phyloP scores from a whole-genome alignment of 352 stramenopile species.

The Phytophthora pinifolia region DNA sequence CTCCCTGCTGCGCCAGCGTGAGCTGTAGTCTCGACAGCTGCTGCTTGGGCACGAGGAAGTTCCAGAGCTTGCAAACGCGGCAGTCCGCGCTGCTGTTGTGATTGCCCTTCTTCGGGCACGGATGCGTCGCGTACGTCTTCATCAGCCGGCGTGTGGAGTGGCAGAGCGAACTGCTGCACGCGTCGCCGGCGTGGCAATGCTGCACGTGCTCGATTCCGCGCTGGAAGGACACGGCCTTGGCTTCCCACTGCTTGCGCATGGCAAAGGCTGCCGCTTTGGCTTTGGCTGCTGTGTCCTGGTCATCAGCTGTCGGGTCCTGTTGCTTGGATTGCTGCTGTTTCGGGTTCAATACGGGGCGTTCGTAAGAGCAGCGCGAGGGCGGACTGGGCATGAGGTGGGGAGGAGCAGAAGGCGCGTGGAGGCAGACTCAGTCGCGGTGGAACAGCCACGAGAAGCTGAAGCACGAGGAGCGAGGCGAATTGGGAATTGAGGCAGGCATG shows the following conservation, averaged over 20 bases:
- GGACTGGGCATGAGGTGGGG: slow-evolving; percentile 24
- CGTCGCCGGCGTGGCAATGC: slow-evolving; percentile 47
- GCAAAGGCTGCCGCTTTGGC: slow-evolving; percentile 29
- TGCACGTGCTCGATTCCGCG: slow-evolving; percentile 67
- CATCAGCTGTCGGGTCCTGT: slow-evolving; percentile 18
- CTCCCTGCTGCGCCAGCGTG: slow-evolving; percentile 16
- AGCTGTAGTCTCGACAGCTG: slow-evolving; percentile 15
- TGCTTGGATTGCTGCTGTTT: slow-evolving; percentile 20
- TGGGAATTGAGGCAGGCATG: slow-evolving; percentile 12
- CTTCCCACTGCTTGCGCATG: slow-evolving; percentile 58
- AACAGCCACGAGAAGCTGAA: slow-evolving; percentile 8
- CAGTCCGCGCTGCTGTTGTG: slow-evolving; percentile 31
- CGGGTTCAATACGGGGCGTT: slow-evolving; percentile 12
- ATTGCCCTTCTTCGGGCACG: slow-evolving; percentile 38
- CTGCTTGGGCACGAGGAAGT: slow-evolving; percentile 45
- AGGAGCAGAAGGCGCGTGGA: background rate
- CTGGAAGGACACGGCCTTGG: slow-evolving; percentile 64
- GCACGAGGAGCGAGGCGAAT: slow-evolving; percentile 24
- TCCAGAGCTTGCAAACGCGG: slow-evolving; percentile 81
- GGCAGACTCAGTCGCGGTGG: slow-evolving; percentile 11
- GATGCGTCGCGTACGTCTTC: slow-evolving; percentile 62
- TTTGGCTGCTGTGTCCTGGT: slow-evolving; percentile 14
- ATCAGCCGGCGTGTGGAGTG: slow-evolving; percentile 70
- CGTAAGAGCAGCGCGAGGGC: slow-evolving; percentile 17
- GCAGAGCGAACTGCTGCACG: slow-evolving; percentile 70